These are phyloP conservation scores for Fraxinus anomala DNA, from an alignment of 257 asterid genomes.

Conservation along the genomic window DNA sequence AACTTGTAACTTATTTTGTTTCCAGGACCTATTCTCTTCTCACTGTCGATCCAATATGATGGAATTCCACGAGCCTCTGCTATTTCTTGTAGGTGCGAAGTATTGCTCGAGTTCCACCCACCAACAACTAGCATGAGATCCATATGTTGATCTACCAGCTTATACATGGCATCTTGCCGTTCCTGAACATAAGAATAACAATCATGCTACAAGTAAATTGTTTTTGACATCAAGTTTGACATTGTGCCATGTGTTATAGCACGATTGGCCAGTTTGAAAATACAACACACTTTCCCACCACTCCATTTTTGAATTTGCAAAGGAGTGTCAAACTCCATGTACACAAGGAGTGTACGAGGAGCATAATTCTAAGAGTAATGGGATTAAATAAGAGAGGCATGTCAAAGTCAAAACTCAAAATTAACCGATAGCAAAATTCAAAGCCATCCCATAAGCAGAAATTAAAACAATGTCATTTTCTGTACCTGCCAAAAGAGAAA, in stretches of 20 bases:
- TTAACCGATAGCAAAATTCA: background rate
- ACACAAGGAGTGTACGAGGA: no score
- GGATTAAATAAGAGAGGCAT: constrained; percentile 17
- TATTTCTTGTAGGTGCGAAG: constrained; percentile 96
- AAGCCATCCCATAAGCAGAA: background rate
- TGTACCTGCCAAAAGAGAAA: background rate
- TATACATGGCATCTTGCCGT: constrained; percentile 99
- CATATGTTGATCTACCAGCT: constrained; percentile 72
- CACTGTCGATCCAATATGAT: constrained; percentile 95
- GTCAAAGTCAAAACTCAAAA: background rate
- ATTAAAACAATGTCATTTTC: background rate
- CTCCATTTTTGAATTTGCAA: no score
- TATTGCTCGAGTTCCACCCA: constrained; percentile 99
- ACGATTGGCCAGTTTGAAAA: no score
- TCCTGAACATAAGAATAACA: constrained; percentile 57
- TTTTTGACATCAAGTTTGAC: no score
- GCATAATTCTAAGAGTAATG: no score
- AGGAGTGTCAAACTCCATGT: no score
- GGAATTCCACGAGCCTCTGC: constrained; percentile 92
- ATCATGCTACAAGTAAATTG: no score
- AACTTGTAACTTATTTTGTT: constrained; percentile 79
- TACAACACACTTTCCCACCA: no score
- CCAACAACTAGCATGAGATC: constrained; percentile 96
- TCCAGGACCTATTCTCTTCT: constrained; percentile 90
- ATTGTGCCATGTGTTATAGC: no score